Percentiles rank a stretch among this genome's conserved stretches.
Conservation (phyloP, 2,329 filamentous ascomycete species). For the Karstenula rhodostoma region DNA sequence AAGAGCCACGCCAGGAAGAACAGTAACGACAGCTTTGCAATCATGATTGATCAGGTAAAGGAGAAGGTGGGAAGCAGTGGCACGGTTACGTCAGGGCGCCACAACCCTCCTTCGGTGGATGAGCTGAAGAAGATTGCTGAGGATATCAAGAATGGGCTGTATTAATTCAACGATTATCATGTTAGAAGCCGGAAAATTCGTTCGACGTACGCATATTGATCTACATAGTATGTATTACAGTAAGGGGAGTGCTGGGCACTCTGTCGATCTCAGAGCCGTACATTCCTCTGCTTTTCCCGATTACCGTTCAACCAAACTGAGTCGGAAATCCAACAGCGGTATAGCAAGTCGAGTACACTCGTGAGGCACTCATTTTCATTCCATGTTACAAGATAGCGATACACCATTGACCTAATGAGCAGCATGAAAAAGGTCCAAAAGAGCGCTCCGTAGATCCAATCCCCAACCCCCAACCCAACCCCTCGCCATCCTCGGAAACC, state of each 20-base stretch:
- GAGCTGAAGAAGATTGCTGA: conserved; percentile 34
- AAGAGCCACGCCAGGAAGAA: conserved; percentile 17
- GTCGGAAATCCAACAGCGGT: too few relatives aligned
- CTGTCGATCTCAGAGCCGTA: too few relatives aligned
- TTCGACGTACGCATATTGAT: not conserved
- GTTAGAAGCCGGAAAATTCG: not conserved
- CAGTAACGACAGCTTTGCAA: conserved; percentile 27
- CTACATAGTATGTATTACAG: not conserved
- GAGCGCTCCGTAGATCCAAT: too few relatives aligned
- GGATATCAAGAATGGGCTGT: conserved; percentile 30
- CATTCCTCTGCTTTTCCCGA: too few relatives aligned
- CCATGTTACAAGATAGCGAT: too few relatives aligned
- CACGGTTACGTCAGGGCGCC: conserved; percentile 14
- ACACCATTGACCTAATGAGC: too few relatives aligned
- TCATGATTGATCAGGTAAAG: conserved; percentile 27
- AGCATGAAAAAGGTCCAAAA: too few relatives aligned
- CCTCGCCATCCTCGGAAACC: too few relatives aligned
- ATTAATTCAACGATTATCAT: conserved; percentile 15
- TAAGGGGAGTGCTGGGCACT: conserved; percentile 5
- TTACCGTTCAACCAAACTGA: too few relatives aligned
- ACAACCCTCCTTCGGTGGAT: conserved; percentile 29
- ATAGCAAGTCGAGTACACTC: too few relatives aligned
- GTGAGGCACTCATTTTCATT: too few relatives aligned
- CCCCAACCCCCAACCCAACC: too few relatives aligned
- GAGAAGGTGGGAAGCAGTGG: conserved; percentile 18